phyloP scores from a whole-genome alignment of 306 rosid genomes.

The Hippophae tibetana region DNA sequence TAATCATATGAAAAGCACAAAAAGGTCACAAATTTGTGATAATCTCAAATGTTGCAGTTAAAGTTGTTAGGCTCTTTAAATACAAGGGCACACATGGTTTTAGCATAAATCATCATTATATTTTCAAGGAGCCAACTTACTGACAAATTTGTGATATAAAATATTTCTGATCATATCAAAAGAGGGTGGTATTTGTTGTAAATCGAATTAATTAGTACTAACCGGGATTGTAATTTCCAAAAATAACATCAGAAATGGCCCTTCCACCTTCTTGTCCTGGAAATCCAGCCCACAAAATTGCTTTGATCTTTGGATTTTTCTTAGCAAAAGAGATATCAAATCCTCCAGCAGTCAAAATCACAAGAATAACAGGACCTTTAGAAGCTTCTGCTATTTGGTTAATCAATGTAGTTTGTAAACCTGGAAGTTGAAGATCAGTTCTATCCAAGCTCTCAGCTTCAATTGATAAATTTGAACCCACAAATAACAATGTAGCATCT shows the following conservation, averaged over 20 bases:
- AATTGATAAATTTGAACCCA: conserved; percentile 2
- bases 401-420: conserved; percentile 13
- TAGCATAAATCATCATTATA: too few species aligned
- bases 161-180: too few species aligned
- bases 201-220: background rate
- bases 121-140: too few species aligned
- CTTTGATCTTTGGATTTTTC: conserved; percentile 1
- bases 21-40: too few species aligned
- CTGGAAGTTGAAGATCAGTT: conserved; percentile 12
- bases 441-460: conserved; percentile 18
- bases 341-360: conserved; percentile 11
- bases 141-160: too few species aligned
- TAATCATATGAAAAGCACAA: background rate
- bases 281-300: conserved; percentile 20
- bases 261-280: conserved; percentile 29
- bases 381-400: conserved; percentile 12
- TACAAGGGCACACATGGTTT: too few species aligned
- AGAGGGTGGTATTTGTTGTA: too few species aligned
- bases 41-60: too few species aligned
- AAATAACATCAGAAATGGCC: conserved; percentile 20
- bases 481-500: conserved; percentile 16
- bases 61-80: too few species aligned
- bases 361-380: conserved; percentile 18
- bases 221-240: conserved; percentile 29
- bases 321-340: conserved; percentile 15